A percentile compares a stretch with the other conserved stretches of the same genome.
phyloP scores from a whole-genome alignment of 805 yeast species.

The Saccharomyces mikatae region DNA sequence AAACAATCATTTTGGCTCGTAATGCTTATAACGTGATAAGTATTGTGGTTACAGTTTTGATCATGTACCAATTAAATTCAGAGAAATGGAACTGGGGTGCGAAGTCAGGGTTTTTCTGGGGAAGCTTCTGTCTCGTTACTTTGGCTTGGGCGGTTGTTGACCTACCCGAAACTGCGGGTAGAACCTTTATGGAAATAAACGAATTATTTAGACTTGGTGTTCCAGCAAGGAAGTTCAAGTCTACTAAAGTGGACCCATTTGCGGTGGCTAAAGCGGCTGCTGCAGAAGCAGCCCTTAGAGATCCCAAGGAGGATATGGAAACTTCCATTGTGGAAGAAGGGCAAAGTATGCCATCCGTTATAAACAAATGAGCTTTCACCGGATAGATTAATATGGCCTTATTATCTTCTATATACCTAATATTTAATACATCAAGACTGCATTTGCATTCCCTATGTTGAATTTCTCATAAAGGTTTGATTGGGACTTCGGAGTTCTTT shows the following conservation, averaged over 20 bases:
- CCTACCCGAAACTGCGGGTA: constrained; percentile 51
- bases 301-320: neutral
- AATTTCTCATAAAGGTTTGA: too few relatives aligned
- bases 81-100: constrained; percentile 40
- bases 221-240: constrained; percentile 22
- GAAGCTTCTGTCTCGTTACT: constrained; percentile 29
- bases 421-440: too few relatives aligned
- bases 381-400: too few relatives aligned
- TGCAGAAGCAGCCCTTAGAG: neutral
- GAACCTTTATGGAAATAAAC: constrained; percentile 57
- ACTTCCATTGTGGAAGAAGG: neutral
- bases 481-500: too few relatives aligned
- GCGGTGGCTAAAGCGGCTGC: constrained; percentile 1
- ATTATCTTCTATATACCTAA: too few relatives aligned
- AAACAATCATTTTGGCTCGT: constrained; percentile 37
- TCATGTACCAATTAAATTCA: constrained; percentile 47
- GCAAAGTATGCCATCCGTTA: neutral
- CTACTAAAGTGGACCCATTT: constrained; percentile 35
- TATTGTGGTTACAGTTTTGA: constrained; percentile 33
- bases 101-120: constrained; percentile 44
- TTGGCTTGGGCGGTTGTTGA: constrained; percentile 41
- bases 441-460: too few relatives aligned
- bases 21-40: constrained; percentile 29
- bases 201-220: constrained; percentile 37
- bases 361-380: too few relatives aligned